Evolutionary conservation across 1,284 basidiomycete genomes (phyloP).

Genomic region (Ustilago vetiveriae): DNA sequence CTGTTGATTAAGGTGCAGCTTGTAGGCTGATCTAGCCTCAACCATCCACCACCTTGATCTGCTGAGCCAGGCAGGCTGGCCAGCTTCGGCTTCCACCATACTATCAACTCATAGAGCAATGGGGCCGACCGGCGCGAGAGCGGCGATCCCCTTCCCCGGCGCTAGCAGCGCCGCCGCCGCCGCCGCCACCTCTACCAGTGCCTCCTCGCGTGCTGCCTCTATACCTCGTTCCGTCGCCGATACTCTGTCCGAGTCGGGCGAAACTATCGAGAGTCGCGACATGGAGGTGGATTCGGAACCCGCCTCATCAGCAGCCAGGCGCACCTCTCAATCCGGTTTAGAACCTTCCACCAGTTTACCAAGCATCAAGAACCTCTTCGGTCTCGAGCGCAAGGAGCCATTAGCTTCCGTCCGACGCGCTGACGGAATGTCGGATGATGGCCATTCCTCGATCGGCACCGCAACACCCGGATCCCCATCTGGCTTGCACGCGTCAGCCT

Average conservation of each 20-base stretch:
- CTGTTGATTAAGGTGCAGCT: neutral
- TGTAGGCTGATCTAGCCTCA: neutral
- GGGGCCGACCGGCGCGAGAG: slow-evolving; percentile 36
- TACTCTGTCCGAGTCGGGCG: slow-evolving; percentile 21
- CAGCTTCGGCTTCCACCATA: slow-evolving; percentile 33
- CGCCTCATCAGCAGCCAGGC: slow-evolving; percentile 15
- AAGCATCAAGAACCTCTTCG: slow-evolving; percentile 49
- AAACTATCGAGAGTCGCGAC: slow-evolving; percentile 14
- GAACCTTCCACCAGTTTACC: slow-evolving; percentile 38
- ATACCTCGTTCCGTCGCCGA: slow-evolving; percentile 31
- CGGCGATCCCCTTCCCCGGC: slow-evolving; percentile 45
- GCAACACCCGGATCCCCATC: slow-evolving; percentile 33
- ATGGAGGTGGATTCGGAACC: slow-evolving; percentile 43
- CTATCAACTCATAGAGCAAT: slow-evolving; percentile 31
- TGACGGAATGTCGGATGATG: slow-evolving; percentile 28
- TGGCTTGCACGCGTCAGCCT: slow-evolving; percentile 5
- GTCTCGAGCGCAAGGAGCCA: slow-evolving; percentile 37
- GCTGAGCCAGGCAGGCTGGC: slow-evolving; percentile 41
- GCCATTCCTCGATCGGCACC: slow-evolving; percentile 20
- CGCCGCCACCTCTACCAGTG: slow-evolving; percentile 13
- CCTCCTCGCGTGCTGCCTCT: slow-evolving; percentile 20
- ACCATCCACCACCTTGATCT: neutral
- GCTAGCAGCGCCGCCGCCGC: slow-evolving; percentile 21
- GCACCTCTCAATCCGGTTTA: slow-evolving; percentile 1
- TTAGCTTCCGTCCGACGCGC: slow-evolving; percentile 30